Evolutionary conservation across 1,139 yeast species (phyloP).

Genomic region (Candida glucosophila): DNA sequence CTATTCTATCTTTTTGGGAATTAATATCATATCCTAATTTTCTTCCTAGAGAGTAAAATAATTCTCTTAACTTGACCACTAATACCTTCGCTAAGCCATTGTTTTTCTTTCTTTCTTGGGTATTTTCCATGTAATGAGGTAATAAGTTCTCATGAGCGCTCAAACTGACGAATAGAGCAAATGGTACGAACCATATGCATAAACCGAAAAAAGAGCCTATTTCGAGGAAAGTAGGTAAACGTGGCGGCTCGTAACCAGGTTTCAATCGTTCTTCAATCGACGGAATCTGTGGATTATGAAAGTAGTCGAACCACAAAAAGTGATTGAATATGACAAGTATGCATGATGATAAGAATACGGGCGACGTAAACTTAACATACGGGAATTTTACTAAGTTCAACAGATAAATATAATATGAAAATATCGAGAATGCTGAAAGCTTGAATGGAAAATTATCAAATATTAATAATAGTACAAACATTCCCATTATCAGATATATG

Average conservation of each 20-base stretch:
- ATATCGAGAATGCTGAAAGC: slow-evolving; percentile 56
- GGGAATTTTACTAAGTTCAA: slow-evolving; percentile 80
- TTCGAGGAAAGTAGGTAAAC: slow-evolving; percentile 75
- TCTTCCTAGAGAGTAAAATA: slow-evolving; percentile 39
- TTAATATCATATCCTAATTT: slow-evolving; percentile 58
- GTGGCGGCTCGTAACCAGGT: slow-evolving; percentile 55
- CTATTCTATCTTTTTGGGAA: slow-evolving; percentile 46
- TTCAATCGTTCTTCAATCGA: slow-evolving; percentile 47
- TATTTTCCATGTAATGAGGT: slow-evolving; percentile 47
- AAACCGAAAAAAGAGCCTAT: slow-evolving; percentile 91
- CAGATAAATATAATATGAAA: slow-evolving; percentile 62
- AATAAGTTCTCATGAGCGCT: slow-evolving; percentile 88
- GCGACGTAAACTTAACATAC: slow-evolving; percentile 64
- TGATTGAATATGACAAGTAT: slow-evolving; percentile 72
- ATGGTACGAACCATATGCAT: slow-evolving; percentile 91
- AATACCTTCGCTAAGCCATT: slow-evolving; percentile 47
- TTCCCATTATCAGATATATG: slow-evolving; percentile 50
- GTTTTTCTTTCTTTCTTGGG: slow-evolving; percentile 20
- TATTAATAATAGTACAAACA: slow-evolving; percentile 48
- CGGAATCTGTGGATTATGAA: slow-evolving; percentile 59
- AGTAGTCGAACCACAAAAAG: slow-evolving; percentile 82
- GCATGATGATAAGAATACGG: slow-evolving; percentile 65
- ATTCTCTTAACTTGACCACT: slow-evolving; percentile 45
- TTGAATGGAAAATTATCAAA: slow-evolving; percentile 75
- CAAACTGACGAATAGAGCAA: slow-evolving; percentile 81